Conservation (phyloP, 2,329 filamentous ascomycete genomes). For the Exophiala bonariae region DNA sequence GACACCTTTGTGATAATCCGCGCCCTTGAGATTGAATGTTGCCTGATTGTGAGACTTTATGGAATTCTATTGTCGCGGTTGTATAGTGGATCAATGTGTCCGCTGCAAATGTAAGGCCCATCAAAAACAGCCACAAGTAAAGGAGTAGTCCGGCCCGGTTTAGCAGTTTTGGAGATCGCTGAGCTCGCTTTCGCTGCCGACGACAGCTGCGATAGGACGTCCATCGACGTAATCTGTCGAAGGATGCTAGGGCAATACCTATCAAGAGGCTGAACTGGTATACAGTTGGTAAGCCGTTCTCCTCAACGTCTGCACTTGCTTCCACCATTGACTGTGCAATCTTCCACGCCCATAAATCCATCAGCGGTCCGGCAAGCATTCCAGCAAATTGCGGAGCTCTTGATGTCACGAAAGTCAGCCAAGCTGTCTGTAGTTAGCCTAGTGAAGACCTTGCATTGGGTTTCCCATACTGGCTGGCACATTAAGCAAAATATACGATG, state of each 20-base stretch:
- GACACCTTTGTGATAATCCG: slow-evolving; percentile 7
- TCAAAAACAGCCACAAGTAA: slow-evolving; percentile 4
- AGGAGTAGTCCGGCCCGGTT: slow-evolving; percentile 5
- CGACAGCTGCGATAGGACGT: slow-evolving; percentile 10
- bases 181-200: slow-evolving; percentile 4
- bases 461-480: background rate
- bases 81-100: slow-evolving; percentile 14
- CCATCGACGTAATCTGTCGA: slow-evolving; percentile 9
- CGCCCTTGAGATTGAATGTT: slow-evolving; percentile 1
- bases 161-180: slow-evolving; percentile 5
- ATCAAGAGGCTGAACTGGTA: slow-evolving; percentile 16
- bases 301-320: background rate
- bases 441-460: background rate
- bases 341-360: slow-evolving; percentile 14
- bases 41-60: slow-evolving; percentile 1
- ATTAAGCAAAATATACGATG: background rate
- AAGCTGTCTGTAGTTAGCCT: background rate
- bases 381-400: slow-evolving; percentile 11
- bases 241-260: slow-evolving; percentile 10
- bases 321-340: slow-evolving; percentile 8
- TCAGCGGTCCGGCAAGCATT: slow-evolving; percentile 11
- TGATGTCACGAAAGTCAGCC: slow-evolving; percentile 11
- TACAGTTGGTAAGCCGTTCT: slow-evolving; percentile 6
- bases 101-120: slow-evolving; percentile 2
- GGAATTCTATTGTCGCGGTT: slow-evolving; percentile 7